Base-by-base conservation (phyloP, 1,284 basidiomycete genomes). In the Moesziomyces antarcticus region DNA sequence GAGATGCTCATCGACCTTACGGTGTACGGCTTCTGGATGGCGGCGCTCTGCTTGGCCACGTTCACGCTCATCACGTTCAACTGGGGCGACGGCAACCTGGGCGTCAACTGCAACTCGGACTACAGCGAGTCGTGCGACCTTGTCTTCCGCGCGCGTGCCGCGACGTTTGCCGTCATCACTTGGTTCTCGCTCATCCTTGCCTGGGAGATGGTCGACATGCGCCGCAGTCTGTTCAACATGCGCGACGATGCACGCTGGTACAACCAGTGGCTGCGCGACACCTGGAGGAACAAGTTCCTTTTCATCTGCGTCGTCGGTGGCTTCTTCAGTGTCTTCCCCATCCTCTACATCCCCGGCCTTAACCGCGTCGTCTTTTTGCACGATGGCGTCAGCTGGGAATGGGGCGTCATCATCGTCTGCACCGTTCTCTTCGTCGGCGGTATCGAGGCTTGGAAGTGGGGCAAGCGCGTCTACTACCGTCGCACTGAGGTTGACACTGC, bases 11-110 rank as follows among this genome's bases (percentile, higher is more conserved):
- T 77, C 49, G 90, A 91, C 77, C 87, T 89, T 57, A 61, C 89
- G 47, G 87, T 88, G 40, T 91, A 91, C 83, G 90, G 90, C 3
- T 75, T 90, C 52, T 82, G 89, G 58, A 90, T 91, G 85, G 89
- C 89, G 5, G 87, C 85, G 0, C 86, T 88, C 22, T 87, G 86
- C 54, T 83, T 91, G 33, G 80, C 70, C 21, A 77, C 75, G 1
- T 82, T 81, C 56, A 62, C 76, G 9, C 70, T 83, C 7, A 50
- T 76, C 53, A 50, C 76, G 33, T 83, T 66, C 56, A 56, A 64
- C 14, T 83, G 75, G 64, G 82, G 82, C 51, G 49, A 58, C 30
- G 76, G 77, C 24, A 59, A 75, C 18, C 75, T 82, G 5, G 82
- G 82, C 13, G 9, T 53, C 13, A 61, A 82, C 65, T 85, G 84